Conservation (phyloP, 805 yeast species). For the Groenewaldozyma tartarivorans region DNA sequence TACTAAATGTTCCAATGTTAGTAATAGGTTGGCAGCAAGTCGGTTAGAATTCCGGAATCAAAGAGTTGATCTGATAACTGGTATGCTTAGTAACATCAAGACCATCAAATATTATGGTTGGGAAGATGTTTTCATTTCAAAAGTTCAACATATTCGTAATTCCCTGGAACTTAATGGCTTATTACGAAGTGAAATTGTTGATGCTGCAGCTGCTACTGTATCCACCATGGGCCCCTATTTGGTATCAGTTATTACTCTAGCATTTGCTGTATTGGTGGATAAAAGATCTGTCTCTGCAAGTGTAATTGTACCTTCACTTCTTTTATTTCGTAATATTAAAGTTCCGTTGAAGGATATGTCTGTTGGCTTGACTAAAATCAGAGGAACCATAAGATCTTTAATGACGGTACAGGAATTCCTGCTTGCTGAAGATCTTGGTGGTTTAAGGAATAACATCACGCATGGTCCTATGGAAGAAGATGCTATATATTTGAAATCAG, state of each 20-base stretch:
- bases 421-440: constrained; percentile 32
- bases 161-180: constrained; percentile 73
- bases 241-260: constrained; percentile 82
- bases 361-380: constrained; percentile 32
- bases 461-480: too few species aligned
- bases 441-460: too few species aligned
- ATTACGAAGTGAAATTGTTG: constrained; percentile 46
- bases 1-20: constrained; percentile 45
- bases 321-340: constrained; percentile 38
- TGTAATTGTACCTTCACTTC: constrained; percentile 57
- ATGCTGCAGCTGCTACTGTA: constrained; percentile 60
- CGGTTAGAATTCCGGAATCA: constrained; percentile 58
- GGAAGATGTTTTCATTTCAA: constrained; percentile 76
- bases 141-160: constrained; percentile 72
- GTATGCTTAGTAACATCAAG: constrained; percentile 77
- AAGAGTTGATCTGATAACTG: constrained; percentile 77
- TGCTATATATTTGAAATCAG: too few species aligned
- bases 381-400: constrained; percentile 28
- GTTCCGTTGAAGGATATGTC: constrained; percentile 42
- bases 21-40: constrained; percentile 28
- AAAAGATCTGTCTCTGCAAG: constrained; percentile 67
- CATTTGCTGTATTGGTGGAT: constrained; percentile 51
- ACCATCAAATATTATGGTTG: constrained; percentile 88
- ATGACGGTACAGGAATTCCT: constrained; percentile 36
- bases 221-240: constrained; percentile 82